Evolutionary conservation across 176 grass and related monocot species (phyloP).

Genomic region (Coix lacrymajobi): DNA sequence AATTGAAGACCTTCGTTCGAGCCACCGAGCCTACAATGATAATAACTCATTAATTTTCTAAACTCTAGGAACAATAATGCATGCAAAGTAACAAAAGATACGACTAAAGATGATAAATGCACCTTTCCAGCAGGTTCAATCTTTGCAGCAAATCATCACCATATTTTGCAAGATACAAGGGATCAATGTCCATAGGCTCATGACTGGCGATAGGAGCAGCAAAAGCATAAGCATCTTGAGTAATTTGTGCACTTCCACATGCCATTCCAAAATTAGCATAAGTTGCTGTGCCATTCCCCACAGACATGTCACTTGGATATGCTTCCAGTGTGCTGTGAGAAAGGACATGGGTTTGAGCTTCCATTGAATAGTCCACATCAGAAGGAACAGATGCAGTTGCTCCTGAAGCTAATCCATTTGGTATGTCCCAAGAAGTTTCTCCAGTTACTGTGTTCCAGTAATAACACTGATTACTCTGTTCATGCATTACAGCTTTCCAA

Average conservation of each 20-base stretch:
- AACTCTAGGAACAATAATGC: constrained; percentile 2
- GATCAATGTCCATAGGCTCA: constrained; percentile 58
- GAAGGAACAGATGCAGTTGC: constrained; percentile 23
- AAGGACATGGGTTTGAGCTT: constrained; percentile 33
- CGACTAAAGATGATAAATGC: constrained; percentile 23
- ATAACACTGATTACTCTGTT: constrained; percentile 82
- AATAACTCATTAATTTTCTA: constrained; percentile 11
- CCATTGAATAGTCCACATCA: constrained; percentile 34
- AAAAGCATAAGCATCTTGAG: constrained; percentile 50
- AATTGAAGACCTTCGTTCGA: constrained; percentile 45
- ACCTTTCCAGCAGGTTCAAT: constrained; percentile 67
- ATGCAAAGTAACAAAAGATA: constrained; percentile 18
- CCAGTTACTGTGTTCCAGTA: constrained; percentile 98
- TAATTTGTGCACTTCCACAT: constrained; percentile 28
- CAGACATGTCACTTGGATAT: constrained; percentile 41
- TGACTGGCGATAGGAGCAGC: constrained; percentile 12
- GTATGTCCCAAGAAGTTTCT: constrained; percentile 96
- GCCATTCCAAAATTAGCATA: constrained; percentile 41
- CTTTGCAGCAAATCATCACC: constrained; percentile 73
- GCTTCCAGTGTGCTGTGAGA: constrained; percentile 28
- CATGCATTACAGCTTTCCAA: constrained; percentile 93
- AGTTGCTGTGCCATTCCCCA: constrained; percentile 24
- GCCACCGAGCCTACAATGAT: constrained; percentile 24
- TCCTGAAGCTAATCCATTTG: constrained; percentile 36
- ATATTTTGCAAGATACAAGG: constrained; percentile 75